Conservation (phyloP, 345 rosid genomes). For the Luvunga scandens region DNA sequence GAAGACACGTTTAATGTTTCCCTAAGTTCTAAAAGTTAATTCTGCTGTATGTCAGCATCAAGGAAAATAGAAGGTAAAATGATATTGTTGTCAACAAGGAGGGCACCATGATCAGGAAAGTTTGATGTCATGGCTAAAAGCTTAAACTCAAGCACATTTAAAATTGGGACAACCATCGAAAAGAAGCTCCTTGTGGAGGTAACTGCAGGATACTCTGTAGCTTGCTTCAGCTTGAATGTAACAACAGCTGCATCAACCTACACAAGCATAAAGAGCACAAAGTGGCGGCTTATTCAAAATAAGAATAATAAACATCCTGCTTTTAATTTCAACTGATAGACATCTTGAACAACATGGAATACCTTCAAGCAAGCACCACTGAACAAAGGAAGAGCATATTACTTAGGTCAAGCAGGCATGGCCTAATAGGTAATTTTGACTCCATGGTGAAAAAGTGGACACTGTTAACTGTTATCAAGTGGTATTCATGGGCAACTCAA, state of each 20-base stretch:
- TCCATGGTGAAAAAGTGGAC: not conserved
- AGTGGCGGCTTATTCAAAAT: not conserved
- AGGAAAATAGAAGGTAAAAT: not conserved
- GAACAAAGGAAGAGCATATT: not conserved
- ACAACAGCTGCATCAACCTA: conserved; percentile 98
- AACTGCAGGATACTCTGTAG: conserved; percentile 74
- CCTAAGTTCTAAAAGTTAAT: not conserved
- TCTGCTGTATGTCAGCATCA: not conserved
- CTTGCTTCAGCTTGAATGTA: conserved; percentile 71
- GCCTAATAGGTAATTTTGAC: not conserved
- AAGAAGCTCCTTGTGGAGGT: conserved; percentile 76
- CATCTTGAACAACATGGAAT: not conserved
- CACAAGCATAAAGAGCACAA: conserved; percentile 12
- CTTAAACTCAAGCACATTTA: not conserved
- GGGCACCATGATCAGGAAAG: not conserved
- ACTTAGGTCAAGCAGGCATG: not conserved
- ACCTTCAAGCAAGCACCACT: not conserved
- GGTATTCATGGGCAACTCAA: not conserved
- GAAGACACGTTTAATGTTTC: not conserved
- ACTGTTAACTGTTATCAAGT: not conserved
- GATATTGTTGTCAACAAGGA: not conserved
- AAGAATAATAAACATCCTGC: not conserved
- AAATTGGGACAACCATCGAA: conserved; percentile 57
- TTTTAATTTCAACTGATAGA: not conserved
- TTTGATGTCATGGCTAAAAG: not conserved